Base-by-base conservation (phyloP, 345 rosid genomes). In the Dimocarpus longan region DNA sequence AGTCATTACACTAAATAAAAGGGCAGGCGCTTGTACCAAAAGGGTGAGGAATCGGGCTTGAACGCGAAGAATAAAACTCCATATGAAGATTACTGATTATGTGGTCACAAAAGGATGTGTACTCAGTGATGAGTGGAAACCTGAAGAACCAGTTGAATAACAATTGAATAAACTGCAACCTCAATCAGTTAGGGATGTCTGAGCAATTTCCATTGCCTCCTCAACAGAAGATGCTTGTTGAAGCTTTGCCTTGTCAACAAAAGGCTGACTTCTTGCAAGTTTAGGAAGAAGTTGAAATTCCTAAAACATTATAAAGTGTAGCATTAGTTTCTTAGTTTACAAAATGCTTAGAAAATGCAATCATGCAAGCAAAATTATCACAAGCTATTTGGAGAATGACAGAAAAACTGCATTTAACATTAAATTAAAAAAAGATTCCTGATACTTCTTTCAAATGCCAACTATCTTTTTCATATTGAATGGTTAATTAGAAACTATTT, bases 241-340 rank as follows among this genome's bases (percentile, higher is more conserved):
- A 71, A 93, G 98, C 84, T 89, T 89, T 56, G 90, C 82, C 82
- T 89, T 93, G 44, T 96, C 95, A 15, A 93, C 86, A 0, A 74
- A 56, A 37, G 99, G 99, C 81, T 91, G 97, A 85, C 87, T 82
- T 88, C 98, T 86, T n/a, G 94, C 95, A 66, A 91, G 90, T 85
- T 88, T 83, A 10, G 95, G 97, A 13, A 94, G 96, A 68, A 94
- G 92, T 84, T 94, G 88, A 77, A 93, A 90, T 89, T 94, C 98
- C 98, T 90, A 63, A 22, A 79, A 59, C 16, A 76, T 24, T 44
- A 12, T 68, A 37, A 56, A 37, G 11, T 1, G 62, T 21, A 11
- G 18, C 64, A 52, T 22, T 26, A 68, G 56, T 8, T 74, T 48
- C 13, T 11, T 63, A 46, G 3, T 42, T 64, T 5, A 12, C 46